phyloP scores from a whole-genome alignment of 768 basidiomycete genomes.

The Clitopilus hobsonii region DNA sequence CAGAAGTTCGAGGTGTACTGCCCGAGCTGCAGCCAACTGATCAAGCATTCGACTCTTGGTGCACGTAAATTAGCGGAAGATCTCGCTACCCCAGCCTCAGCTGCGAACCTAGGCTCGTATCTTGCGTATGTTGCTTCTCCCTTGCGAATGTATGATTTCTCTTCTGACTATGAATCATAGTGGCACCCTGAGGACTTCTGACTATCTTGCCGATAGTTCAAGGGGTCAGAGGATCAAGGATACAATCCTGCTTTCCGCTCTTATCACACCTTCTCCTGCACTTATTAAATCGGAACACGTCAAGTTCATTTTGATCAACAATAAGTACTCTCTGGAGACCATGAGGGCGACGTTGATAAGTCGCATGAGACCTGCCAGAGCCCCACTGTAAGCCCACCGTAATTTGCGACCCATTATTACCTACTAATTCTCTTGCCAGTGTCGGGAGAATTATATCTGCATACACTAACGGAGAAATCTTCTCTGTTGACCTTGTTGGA shows the following conservation, averaged over 20 bases:
- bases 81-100: not conserved
- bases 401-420: not conserved
- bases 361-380: not conserved
- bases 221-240: conserved; percentile 1
- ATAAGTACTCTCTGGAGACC: not conserved
- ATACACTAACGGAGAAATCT: not conserved
- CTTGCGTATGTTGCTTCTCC: not conserved
- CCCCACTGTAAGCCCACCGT: not conserved
- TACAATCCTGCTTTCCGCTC: not conserved
- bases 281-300: not conserved
- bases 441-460: not conserved
- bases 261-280: not conserved
- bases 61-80: not conserved
- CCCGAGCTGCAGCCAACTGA: not conserved
- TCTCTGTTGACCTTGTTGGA: conserved; percentile 1
- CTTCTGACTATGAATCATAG: not conserved
- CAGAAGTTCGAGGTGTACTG: not conserved
- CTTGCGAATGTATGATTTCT: not conserved
- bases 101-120: not conserved
- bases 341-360: not conserved
- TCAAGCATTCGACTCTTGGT: not conserved
- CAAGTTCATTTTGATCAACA: not conserved
- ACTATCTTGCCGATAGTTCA: not conserved
- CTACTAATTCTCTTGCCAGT: not conserved
- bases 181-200: not conserved